These are phyloP conservation scores for Neurospora cerealis DNA, from an alignment of 495 filamentous ascomycete species.

Conservation along the genomic window DNA sequence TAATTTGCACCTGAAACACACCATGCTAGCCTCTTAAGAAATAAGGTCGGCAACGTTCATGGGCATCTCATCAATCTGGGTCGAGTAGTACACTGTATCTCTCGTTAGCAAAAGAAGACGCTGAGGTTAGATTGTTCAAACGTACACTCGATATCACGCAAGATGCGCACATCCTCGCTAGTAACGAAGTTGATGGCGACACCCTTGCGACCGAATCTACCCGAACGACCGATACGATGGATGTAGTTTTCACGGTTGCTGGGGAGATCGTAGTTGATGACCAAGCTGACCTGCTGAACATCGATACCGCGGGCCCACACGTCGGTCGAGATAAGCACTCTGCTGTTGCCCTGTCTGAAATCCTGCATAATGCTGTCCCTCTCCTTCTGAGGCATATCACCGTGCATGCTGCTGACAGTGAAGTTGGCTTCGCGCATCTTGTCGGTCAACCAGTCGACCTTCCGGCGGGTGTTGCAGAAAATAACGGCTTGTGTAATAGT, in stretches of 20 bases:
- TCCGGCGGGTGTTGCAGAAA: slow-evolving; percentile 99
- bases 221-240: slow-evolving; percentile 96
- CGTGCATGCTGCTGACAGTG: slow-evolving; percentile 98
- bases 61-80: slow-evolving; percentile 79
- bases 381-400: slow-evolving; percentile 95
- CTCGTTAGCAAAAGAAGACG: slow-evolving; percentile 7
- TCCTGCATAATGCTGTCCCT: slow-evolving; percentile 99
- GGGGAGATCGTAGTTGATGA: slow-evolving; percentile 99
- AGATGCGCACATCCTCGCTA: slow-evolving; percentile 96
- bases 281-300: slow-evolving; percentile 96
- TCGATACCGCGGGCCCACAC: slow-evolving; percentile 97
- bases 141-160: slow-evolving; percentile 84
- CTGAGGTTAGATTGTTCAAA: slow-evolving; percentile 1
- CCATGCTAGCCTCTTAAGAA: slow-evolving; percentile 17
- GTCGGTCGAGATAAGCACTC: slow-evolving; percentile 96
- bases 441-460: slow-evolving; percentile 99
- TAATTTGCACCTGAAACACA: neutral
- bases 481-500: slow-evolving; percentile 99
- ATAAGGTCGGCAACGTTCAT: slow-evolving; percentile 74
- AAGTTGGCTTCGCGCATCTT: slow-evolving; percentile 97
- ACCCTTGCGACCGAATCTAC: slow-evolving; percentile 98
- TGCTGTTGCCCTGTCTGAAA: slow-evolving; percentile 93
- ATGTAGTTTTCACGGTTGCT: slow-evolving; percentile 99
- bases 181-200: slow-evolving; percentile 99
- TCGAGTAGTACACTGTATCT: slow-evolving; percentile 52